These are phyloP conservation scores for Lyophyllum semitale DNA, from an alignment of 768 basidiomycete species.

Conservation along the genomic window DNA sequence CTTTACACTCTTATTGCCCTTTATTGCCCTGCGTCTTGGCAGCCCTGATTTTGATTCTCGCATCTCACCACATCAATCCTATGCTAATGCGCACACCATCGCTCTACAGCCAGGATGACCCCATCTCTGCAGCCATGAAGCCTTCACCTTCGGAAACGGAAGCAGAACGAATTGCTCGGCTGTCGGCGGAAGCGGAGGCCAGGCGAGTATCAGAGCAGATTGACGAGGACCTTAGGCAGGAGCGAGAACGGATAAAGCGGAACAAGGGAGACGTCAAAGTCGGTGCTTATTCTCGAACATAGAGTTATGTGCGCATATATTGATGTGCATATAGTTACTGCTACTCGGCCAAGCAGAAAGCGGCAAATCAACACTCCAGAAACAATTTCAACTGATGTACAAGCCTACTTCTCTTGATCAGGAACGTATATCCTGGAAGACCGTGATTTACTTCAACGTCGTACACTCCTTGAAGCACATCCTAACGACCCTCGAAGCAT, in stretches of 20 bases:
- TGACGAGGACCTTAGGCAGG: slow-evolving; percentile 75
- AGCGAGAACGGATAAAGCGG: slow-evolving; percentile 65
- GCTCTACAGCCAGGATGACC: slow-evolving; percentile 75
- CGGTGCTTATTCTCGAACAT: neutral
- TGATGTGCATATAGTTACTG: slow-evolving; percentile 51
- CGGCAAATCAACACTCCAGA: slow-evolving; percentile 76
- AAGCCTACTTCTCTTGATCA: slow-evolving; percentile 68
- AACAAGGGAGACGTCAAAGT: slow-evolving; percentile 80
- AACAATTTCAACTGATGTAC: slow-evolving; percentile 83
- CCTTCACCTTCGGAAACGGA: slow-evolving; percentile 71
- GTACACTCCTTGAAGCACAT: slow-evolving; percentile 73
- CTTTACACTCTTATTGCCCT: slow-evolving; percentile 10
- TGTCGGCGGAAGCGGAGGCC: slow-evolving; percentile 71
- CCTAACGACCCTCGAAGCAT: slow-evolving; percentile 59
- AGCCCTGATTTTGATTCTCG: slow-evolving; percentile 15
- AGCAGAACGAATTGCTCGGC: slow-evolving; percentile 58
- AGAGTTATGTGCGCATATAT: slow-evolving; percentile 34
- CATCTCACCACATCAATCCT: slow-evolving; percentile 32
- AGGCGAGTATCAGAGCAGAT: slow-evolving; percentile 78
- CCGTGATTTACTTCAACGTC: slow-evolving; percentile 77
- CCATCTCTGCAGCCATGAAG: slow-evolving; percentile 64
- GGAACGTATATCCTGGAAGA: slow-evolving; percentile 73
- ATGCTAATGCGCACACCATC: slow-evolving; percentile 63
- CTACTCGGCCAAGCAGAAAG: slow-evolving; percentile 80
- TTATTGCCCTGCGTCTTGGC: slow-evolving; percentile 9